Conservation (phyloP, 2,329 filamentous ascomycete genomes). For the Beauveria bassiana region DNA sequence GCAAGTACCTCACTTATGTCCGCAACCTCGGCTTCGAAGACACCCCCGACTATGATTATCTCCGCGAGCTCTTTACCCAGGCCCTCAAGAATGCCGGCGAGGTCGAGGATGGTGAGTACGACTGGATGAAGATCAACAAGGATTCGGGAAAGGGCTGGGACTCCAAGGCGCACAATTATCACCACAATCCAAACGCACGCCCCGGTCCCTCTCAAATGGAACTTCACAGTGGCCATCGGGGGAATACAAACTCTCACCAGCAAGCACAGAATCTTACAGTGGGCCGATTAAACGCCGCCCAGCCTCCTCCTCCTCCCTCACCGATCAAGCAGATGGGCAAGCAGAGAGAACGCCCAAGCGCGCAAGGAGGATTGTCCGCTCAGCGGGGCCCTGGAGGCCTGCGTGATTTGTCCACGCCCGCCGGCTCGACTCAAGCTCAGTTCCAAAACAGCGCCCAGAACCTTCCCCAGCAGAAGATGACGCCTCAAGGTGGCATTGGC, state of each 20-base stretch:
- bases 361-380: conserved; percentile 61
- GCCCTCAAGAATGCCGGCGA: conserved; percentile 90
- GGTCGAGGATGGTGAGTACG: conserved; percentile 95
- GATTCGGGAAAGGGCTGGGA: conserved; percentile 84
- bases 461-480: conserved; percentile 55
- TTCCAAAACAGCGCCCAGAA: conserved; percentile 95
- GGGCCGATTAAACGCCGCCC: conserved; percentile 88
- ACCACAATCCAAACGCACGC: conserved; percentile 70
- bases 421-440: conserved; percentile 88
- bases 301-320: conserved; percentile 81
- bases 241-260: conserved; percentile 56
- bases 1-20: conserved; percentile 94
- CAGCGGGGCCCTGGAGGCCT: conserved; percentile 69
- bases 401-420: conserved; percentile 72
- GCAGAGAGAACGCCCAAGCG: conserved; percentile 69
- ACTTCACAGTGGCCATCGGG: conserved; percentile 65
- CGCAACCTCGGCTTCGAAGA: conserved; percentile 98
- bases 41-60: conserved; percentile 95
- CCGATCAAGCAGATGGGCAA: conserved; percentile 75
- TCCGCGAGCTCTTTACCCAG: conserved; percentile 92
- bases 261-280: conserved; percentile 61
- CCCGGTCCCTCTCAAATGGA: conserved; percentile 81
- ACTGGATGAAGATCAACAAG: conserved; percentile 97
- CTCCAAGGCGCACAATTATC: conserved; percentile 39
- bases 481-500: conserved; percentile 51